These are phyloP conservation scores for Erigeron canadensis DNA, from an alignment of 129 eudicot species.

Conservation along the genomic window DNA sequence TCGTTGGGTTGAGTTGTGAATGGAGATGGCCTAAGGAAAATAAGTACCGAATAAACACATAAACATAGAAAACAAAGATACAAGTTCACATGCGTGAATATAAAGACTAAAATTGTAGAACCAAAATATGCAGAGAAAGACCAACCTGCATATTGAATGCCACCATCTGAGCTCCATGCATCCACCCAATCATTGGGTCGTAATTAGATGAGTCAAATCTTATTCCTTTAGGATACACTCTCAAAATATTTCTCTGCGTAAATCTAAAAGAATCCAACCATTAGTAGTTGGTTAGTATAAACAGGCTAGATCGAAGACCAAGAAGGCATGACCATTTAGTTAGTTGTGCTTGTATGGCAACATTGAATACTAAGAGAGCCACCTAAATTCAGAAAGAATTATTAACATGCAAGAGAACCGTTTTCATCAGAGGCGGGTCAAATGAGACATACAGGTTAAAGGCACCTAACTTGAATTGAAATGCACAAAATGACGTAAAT, in stretches of 20 bases:
- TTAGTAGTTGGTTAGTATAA: conserved; percentile 14
- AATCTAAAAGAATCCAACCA: conserved; percentile 41
- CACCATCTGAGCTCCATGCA: conserved; percentile 94
- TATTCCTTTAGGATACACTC: conserved; percentile 78
- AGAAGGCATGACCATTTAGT: neutral
- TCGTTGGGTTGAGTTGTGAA: no score
- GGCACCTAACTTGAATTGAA: neutral
- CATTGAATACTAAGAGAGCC: neutral
- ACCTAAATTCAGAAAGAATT: neutral
- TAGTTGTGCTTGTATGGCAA: neutral
- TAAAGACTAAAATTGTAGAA: neutral
- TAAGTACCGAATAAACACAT: neutral
- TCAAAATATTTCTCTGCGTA: conserved; percentile 68
- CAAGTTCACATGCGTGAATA: neutral
- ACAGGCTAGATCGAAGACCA: neutral
- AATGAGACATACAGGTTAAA: neutral
- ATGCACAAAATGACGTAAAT: neutral
- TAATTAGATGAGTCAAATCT: conserved; percentile 75
- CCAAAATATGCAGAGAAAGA: conserved; percentile 1
- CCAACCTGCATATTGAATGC: conserved; percentile 89
- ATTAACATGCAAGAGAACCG: neutral
- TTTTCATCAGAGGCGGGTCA: neutral
- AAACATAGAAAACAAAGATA: neutral
- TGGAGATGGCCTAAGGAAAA: no score
- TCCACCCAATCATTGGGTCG: conserved; percentile 75